Conservation (phyloP, 352 stramenopile genomes). For the Thraustotheca clavata region DNA sequence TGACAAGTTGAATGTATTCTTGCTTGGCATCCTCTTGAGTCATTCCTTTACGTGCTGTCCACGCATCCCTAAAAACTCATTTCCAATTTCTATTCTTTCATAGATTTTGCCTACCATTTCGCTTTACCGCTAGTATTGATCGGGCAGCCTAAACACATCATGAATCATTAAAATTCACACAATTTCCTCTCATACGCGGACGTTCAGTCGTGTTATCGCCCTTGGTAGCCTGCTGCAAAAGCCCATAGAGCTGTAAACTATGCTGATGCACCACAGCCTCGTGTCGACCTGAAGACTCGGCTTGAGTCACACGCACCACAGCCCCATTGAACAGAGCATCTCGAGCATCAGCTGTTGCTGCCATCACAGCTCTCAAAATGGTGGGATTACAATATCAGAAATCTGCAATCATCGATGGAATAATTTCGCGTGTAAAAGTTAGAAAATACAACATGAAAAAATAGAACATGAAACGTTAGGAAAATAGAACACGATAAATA, state of each 20-base stretch:
- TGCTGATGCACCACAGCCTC: slow-evolving; percentile 2
- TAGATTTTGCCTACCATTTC: slow-evolving; percentile 15
- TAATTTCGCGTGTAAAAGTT: no score
- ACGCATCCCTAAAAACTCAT: slow-evolving; percentile 10
- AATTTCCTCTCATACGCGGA: neutral
- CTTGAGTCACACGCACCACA: neutral
- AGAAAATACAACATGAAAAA: no score
- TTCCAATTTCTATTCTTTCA: no score
- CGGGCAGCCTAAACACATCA: slow-evolving; percentile 3
- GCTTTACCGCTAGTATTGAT: slow-evolving; percentile 19
- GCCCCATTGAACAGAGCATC: slow-evolving; percentile 9
- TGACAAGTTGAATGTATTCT: slow-evolving; percentile 9
- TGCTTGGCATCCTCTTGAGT: neutral
- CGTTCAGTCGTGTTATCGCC: slow-evolving; percentile 16
- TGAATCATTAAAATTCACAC: neutral
- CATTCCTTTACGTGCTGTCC: slow-evolving; percentile 3
- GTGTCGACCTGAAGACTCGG: slow-evolving; percentile 1
- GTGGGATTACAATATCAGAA: no score
- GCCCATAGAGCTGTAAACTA: slow-evolving; percentile 12
- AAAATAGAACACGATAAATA: no score
- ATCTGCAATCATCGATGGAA: no score
- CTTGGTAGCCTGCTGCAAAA: slow-evolving; percentile 10
- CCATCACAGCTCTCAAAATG: no score
- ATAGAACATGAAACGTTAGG: no score
- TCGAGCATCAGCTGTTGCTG: neutral